Percentiles rank a stretch among this genome's conserved stretches.
Conservation (phyloP, 2,329 filamentous ascomycete species). For the Tolypocladium ovalisporum region DNA sequence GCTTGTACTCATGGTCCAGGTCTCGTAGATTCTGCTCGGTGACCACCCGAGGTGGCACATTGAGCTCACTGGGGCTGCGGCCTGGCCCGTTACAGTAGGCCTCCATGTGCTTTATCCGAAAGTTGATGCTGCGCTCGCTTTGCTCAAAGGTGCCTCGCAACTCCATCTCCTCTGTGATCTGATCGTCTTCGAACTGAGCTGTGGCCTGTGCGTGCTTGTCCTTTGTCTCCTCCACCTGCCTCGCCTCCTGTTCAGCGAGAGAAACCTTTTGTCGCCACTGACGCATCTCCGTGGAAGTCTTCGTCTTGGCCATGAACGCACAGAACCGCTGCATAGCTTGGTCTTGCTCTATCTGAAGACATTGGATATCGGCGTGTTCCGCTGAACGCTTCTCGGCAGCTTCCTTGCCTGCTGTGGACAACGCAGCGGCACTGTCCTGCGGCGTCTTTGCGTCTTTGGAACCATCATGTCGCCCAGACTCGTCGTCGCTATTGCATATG, state of each 20-base stretch:
- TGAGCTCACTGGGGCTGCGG: slow-evolving; percentile 17
- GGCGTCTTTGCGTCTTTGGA: slow-evolving; percentile 37
- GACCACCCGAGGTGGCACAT: slow-evolving; percentile 39
- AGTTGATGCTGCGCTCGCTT: slow-evolving; percentile 43
- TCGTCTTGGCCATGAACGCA: slow-evolving; percentile 35
- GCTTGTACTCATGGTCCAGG: slow-evolving; percentile 48
- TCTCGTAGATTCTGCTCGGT: slow-evolving; percentile 49
- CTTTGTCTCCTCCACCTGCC: slow-evolving; percentile 39
- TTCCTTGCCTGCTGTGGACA: slow-evolving; percentile 32
- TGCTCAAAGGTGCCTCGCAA: slow-evolving; percentile 42
- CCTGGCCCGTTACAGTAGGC: slow-evolving; percentile 50
- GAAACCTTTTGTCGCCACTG: slow-evolving; percentile 37
- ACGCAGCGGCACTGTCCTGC: slow-evolving; percentile 27
- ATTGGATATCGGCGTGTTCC: slow-evolving; percentile 31
- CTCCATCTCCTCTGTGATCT: slow-evolving; percentile 53
- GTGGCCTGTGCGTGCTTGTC: slow-evolving; percentile 43
- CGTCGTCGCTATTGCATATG: slow-evolving; percentile 44
- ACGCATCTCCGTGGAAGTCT: slow-evolving; percentile 37
- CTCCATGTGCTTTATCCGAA: slow-evolving; percentile 55
- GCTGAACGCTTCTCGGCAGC: slow-evolving; percentile 35
- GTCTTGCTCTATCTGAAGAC: slow-evolving; percentile 32
- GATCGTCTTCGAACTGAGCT: slow-evolving; percentile 47
- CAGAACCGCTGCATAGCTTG: slow-evolving; percentile 42
- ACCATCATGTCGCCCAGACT: slow-evolving; percentile 36
- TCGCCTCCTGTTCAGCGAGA: slow-evolving; percentile 34